Evolutionary conservation across 1,139 yeast genomes (phyloP).

Genomic region (Debaryomycetaceae sp.): DNA sequence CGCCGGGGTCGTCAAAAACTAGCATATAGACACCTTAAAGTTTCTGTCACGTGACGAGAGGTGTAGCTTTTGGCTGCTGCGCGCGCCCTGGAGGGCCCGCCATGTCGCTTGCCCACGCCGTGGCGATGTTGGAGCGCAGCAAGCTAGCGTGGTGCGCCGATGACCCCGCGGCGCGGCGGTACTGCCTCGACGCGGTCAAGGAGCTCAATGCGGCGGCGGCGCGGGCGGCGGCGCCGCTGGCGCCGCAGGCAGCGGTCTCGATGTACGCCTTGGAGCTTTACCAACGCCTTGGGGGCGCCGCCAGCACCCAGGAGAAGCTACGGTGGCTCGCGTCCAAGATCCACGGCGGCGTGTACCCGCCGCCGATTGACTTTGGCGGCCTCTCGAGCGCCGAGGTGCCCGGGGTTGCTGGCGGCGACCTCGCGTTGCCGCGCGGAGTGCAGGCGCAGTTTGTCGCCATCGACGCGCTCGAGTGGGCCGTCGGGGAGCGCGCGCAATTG

Average conservation of each 20-base stretch:
- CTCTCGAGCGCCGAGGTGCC: no score
- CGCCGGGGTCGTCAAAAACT: constrained; percentile 16
- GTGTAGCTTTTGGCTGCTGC: no score
- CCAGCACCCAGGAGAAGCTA: constrained; percentile 20
- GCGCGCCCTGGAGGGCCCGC: no score
- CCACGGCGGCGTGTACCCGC: constrained; percentile 28
- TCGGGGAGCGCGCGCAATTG: constrained; percentile 13
- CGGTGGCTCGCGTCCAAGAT: constrained; percentile 44
- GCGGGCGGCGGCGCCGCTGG: constrained; percentile 10
- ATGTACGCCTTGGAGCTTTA: constrained; percentile 19
- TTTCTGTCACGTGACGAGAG: no score
- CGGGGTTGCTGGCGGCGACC: neutral
- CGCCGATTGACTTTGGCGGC: constrained; percentile 21
- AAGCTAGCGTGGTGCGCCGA: constrained; percentile 15
- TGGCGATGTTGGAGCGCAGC: constrained; percentile 12
- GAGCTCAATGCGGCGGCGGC: constrained; percentile 19
- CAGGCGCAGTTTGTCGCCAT: neutral
- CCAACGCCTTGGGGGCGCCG: constrained; percentile 11
- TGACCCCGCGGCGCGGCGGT: constrained; percentile 20
- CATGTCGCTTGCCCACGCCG: no score
- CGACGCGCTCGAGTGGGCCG: neutral
- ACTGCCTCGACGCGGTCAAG: constrained; percentile 23
- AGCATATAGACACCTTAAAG: no score
- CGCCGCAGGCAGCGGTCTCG: constrained; percentile 15
- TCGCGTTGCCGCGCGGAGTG: neutral